Conservation (phyloP, 352 stramenopile genomes). For the Globisporangium camurandrum region DNA sequence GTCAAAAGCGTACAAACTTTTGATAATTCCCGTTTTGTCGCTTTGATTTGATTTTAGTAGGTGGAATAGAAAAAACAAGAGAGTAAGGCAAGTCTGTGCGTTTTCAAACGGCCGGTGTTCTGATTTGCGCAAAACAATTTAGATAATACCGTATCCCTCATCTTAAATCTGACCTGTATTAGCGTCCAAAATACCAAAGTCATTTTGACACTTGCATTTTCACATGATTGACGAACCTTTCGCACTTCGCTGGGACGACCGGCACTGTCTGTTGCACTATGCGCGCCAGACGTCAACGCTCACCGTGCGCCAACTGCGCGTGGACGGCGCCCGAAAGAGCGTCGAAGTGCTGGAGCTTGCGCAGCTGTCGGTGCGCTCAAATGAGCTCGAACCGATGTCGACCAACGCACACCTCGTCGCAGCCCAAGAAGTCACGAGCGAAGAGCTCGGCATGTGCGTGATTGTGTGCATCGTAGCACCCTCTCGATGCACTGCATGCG, state of each 20-base stretch:
- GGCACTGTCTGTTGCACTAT: conserved; percentile 11
- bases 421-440: conserved; percentile 30
- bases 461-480: neutral
- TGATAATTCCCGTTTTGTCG: no score
- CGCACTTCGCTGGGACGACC: conserved; percentile 4
- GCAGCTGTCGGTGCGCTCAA: conserved; percentile 1
- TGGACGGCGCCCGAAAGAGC: conserved; percentile 7
- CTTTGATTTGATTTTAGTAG: no score
- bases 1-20: no score
- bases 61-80: no score
- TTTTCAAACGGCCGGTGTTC: no score
- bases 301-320: conserved; percentile 10
- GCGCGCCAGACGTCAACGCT: conserved; percentile 4
- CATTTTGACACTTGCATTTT: no score
- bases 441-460: conserved; percentile 29
- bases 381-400: conserved; percentile 12
- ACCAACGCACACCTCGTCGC: conserved; percentile 24
- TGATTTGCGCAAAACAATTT: no score
- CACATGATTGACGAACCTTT: neutral
- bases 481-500: neutral
- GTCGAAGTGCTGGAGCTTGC: neutral
- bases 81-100: no score
- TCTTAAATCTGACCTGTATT: no score
- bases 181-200: no score
- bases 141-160: no score